Percentiles rank a stretch among this genome's conserved stretches.
Evolutionary conservation across 129 eudicot species (phyloP).

Genomic region (Mikania micrantha): DNA sequence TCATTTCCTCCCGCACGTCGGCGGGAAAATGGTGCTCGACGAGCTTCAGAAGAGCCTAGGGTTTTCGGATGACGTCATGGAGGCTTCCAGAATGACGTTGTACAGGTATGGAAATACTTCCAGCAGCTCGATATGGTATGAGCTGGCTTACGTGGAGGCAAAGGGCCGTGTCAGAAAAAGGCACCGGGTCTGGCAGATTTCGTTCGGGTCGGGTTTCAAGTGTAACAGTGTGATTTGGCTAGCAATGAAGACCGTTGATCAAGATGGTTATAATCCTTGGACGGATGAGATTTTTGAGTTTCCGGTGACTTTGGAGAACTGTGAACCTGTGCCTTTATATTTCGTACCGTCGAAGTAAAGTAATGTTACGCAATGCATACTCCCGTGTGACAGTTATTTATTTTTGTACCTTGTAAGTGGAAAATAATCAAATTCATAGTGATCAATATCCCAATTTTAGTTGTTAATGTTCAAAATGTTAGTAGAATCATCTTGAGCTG

Average conservation of each 20-base stretch:
- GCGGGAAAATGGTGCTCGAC: conserved; percentile 51
- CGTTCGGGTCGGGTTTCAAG: conserved; percentile 60
- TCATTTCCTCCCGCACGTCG: conserved; percentile 52
- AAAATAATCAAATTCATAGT: neutral
- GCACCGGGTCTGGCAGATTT: conserved; percentile 45
- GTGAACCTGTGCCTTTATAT: conserved; percentile 5
- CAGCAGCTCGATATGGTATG: conserved; percentile 44
- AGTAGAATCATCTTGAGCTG: no score
- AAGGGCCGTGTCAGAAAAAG: conserved; percentile 53
- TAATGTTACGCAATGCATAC: neutral
- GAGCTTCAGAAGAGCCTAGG: conserved; percentile 33
- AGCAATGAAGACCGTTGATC: conserved; percentile 34
- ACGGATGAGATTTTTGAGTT: conserved; percentile 36
- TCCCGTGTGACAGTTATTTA: neutral
- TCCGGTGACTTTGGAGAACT: conserved; percentile 17
- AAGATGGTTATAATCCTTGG: conserved; percentile 47
- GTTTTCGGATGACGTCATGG: conserved; percentile 30
- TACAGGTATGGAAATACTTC: conserved; percentile 55
- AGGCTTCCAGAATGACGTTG: conserved; percentile 56
- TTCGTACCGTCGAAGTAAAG: conserved; percentile 15
- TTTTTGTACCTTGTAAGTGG: neutral
- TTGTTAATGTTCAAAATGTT: no score
- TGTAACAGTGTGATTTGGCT: conserved; percentile 49
- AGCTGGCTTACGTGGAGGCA: conserved; percentile 50
- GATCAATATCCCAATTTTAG: no score